Base-by-base conservation (phyloP, 1,284 basidiomycete genomes). In the Trametes pubescens region DNA sequence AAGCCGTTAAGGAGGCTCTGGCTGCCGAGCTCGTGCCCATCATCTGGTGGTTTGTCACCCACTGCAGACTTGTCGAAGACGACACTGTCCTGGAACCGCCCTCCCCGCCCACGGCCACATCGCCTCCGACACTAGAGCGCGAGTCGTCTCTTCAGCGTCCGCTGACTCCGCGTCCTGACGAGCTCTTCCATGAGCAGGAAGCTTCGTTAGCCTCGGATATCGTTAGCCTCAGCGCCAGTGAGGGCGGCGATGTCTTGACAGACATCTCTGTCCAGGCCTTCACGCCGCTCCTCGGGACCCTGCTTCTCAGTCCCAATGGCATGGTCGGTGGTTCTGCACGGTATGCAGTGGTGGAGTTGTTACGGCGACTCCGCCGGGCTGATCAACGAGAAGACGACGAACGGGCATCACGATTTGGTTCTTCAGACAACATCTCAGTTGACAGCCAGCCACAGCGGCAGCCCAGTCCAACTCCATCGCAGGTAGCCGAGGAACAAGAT, bases 31-130 rank as follows among this genome's bases (percentile, higher is more conserved):
- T 99, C 26, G 88, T 94, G 56, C 80, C 86, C 48, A 87, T 98
- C 69, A 87, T 98, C 69, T 98, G 95, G 95, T 98, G 94, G 89
- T 99, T 97, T 78, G 91, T 95, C 74, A 91, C 94, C 81, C 82
- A 87, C 71, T 91, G 88, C 74, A 82, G 82, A 75, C 75, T 90
- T 46, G 81, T 86, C 47, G 82, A 87, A 47, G 85, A 84, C 68
- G 82, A 75, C 46, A 48, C 46, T 4, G 11, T 58, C 7, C 52
- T 54, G 18, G 57, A 51, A 13, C 63, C 65, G 26, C 59, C 59
- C 3, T 62, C 66, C 16, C 62, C 66, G 8, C 60, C 63, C 9
- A 61, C 60, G 7, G 26, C 61, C 18, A 38, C 59, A 62, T 67
- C 73, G 71, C 58, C 70, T 65, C 18, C 66, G 52, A 35, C 62